Base-by-base conservation (phyloP, 2,329 filamentous ascomycete species). In the Pestalotiopsis sp. region DNA sequence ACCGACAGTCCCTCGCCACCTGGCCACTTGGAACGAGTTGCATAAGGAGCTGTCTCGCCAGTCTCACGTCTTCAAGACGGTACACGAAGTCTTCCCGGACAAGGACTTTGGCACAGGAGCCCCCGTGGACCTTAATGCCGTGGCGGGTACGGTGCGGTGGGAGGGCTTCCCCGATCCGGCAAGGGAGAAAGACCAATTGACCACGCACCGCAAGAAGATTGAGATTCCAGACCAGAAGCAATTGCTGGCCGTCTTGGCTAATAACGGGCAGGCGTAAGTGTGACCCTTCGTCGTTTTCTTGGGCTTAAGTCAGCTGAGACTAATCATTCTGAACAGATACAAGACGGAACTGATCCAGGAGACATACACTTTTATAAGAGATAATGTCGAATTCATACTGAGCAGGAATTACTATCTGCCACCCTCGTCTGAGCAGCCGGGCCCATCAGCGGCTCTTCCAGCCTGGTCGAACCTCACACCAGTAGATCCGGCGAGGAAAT, bases 61-160 rank as follows among this genome's bases (percentile, higher is more conserved):
- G 71, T 88, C 88, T 2, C 91, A 88, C 73, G 75, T 88, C 27
- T 71, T 91, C 5, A 85, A 88, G 70, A 74, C 82, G n/a, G 82
- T 85, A 12, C 89, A 89, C 73, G 84, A 89, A 66, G 78, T 90
- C 2, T 76, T 81, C 23, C 81, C 80, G 63, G 82, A 87, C 38
- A 76, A 77, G 3, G 83, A 87, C 69, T 84, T 89, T 73, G 83
- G 83, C 23, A 71, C 73, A 38, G 76, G 76, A 2, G 70, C 73
- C 12, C 75, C 75, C 1, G 70, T 76, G 68, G 80, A 85, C 52
- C 80, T 85, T 56, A 83, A 87, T 69, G 73, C 78, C 5, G 75
- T 78, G 0, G 79, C 80, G 0, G 87, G 86, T 20, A 83, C 85
- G 3, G 75, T 91, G 68, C 80, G 85, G 59, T 91, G 88, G 87